phyloP scores from a whole-genome alignment of 1,284 basidiomycete species.

The Fomitopsis pinicola region DNA sequence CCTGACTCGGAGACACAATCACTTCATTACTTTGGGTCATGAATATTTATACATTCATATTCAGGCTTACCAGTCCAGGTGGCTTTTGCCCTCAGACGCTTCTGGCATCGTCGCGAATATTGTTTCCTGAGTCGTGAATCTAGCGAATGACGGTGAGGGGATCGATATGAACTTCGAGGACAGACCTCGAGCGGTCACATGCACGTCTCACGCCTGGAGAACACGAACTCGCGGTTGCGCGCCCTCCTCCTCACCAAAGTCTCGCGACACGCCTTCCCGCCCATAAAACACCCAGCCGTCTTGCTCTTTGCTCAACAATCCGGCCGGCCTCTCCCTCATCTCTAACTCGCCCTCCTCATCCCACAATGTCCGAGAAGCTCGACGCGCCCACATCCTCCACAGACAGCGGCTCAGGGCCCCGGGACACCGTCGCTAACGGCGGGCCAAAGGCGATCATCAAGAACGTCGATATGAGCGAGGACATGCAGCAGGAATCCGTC shows the following conservation, averaged over 20 bases:
- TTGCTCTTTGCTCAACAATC: background rate
- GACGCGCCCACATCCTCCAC: conserved; percentile 52
- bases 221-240: background rate
- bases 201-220: background rate
- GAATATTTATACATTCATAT: no score
- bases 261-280: background rate
- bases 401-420: conserved; percentile 44
- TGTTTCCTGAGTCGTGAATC: no score
- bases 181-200: background rate
- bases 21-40: no score
- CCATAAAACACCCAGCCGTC: background rate
- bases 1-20: no score
- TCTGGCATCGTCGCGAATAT: no score
- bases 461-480: conserved; percentile 95
- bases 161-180: no score
- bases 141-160: no score
- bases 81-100: no score
- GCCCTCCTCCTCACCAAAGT: background rate
- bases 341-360: background rate
- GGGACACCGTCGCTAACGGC: conserved; percentile 34
- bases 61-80: no score
- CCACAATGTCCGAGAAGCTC: conserved; percentile 58
- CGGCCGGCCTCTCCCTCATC: background rate
- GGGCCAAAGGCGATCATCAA: conserved; percentile 87
- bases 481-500: conserved; percentile 92